Base-by-base conservation (phyloP, 2,329 filamentous ascomycete genomes). In the Penicillium expansum region DNA sequence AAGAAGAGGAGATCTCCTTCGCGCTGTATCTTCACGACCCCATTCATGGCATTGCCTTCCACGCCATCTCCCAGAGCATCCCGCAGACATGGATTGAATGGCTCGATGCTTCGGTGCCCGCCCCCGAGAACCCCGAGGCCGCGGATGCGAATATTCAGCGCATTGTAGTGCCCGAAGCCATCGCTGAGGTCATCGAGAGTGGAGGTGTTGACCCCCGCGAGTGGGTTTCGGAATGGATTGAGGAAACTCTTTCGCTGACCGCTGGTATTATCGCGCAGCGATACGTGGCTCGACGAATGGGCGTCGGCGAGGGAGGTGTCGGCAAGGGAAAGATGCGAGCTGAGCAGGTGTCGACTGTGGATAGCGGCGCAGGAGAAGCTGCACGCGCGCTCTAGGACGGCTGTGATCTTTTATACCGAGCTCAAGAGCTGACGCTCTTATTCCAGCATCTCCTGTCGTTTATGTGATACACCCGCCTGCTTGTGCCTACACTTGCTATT, bases 151-250 rank as follows among this genome's bases (percentile, higher is more conserved):
- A 71, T 27, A 56, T 67, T 7, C 64, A 70, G 3, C 70, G 57
- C 35, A 59, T 67, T 7, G 62, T 68, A 2, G 75, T 92, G 33
- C 93, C 94, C 0, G 88, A 91, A 29, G 91, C 92, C 69, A 97
- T 99, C 67, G 82, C 84, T 22, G 90, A 93, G 63, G 96, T 97
- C 61, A 85, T 99, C 48, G 79, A 83, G 55, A 80, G 76, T 50
- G 86, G 86, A 16, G 86, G 85, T 10, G 91, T 97, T 2, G 94
- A 99, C 70, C 94, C 94, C 0, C 83, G 94, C 56, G 94, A 99
- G 74, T 99, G 94, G 94, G 90, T 96, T 37, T 89, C 92, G 3
- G 94, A 97, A 75, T 99, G 94, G 94, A 83, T 99, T 45, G 93
- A 97, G 77, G 93, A 97, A 77, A 79, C 87, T 0, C 81, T 99